These are phyloP conservation scores for Brettanomyces sp. DNA, from an alignment of 805 yeast species.

Conservation along the genomic window DNA sequence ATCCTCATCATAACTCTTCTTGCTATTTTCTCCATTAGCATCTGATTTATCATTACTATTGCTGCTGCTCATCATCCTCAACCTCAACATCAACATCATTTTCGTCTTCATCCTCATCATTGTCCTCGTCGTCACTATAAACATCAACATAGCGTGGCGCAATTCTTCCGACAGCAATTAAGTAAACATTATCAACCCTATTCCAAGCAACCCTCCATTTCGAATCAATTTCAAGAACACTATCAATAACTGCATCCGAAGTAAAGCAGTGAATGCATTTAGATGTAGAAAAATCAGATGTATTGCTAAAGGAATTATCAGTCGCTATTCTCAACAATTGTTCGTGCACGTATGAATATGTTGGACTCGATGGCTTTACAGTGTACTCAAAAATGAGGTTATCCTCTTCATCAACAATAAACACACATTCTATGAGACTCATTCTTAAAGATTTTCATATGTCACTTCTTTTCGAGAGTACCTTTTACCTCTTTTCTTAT, in stretches of 20 bases:
- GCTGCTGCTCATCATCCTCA: conserved; percentile 3
- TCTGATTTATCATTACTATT: not conserved
- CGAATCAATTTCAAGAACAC: conserved; percentile 15
- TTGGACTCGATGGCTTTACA: conserved; percentile 16
- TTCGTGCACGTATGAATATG: conserved; percentile 16
- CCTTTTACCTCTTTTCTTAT: no score
- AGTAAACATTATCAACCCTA: conserved; percentile 12
- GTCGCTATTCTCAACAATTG: conserved; percentile 9
- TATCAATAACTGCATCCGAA: not conserved
- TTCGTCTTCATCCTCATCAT: conserved; percentile 13
- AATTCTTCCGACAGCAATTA: conserved; percentile 12
- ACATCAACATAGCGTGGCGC: conserved; percentile 15
- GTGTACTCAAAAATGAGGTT: conserved; percentile 5
- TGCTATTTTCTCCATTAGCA: not conserved
- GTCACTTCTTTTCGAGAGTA: no score
- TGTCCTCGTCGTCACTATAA: conserved; percentile 23
- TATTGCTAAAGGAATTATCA: conserved; percentile 1
- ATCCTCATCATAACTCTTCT: no score
- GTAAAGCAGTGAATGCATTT: not conserved
- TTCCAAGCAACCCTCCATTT: conserved; percentile 24
- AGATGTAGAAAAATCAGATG: not conserved
- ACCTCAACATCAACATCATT: conserved; percentile 3
- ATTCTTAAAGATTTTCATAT: conserved; percentile 5
- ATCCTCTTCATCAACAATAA: conserved; percentile 21
- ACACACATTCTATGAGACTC: conserved; percentile 25